Evolutionary conservation across 2,329 filamentous ascomycete species (phyloP).

Genomic region (Tolypocladium nubicola): DNA sequence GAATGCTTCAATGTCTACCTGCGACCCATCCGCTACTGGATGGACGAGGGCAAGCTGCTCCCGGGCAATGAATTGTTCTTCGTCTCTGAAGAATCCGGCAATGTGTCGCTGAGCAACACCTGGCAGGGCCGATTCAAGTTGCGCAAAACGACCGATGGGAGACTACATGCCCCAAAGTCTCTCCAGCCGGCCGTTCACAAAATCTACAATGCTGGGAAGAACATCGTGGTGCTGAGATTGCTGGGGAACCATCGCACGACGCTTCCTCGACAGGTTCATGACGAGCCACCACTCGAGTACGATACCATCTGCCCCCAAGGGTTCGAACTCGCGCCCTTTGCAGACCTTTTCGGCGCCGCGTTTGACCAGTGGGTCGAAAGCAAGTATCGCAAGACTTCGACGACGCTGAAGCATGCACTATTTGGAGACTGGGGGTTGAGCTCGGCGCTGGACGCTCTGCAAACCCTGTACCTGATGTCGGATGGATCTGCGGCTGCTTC

Average conservation of each 20-base stretch:
- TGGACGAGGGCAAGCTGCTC: constrained; percentile 64
- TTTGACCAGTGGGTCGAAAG: constrained; percentile 70
- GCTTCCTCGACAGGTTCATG: constrained; percentile 15
- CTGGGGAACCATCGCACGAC: constrained; percentile 43
- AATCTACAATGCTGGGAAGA: constrained; percentile 84
- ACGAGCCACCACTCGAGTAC: constrained; percentile 43
- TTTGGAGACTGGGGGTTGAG: constrained; percentile 60
- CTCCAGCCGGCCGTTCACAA: constrained; percentile 56
- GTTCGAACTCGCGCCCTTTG: constrained; percentile 52
- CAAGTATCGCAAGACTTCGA: constrained; percentile 61
- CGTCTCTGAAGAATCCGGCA: constrained; percentile 46
- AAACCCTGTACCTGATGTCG: constrained; percentile 64
- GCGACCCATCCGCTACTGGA: constrained; percentile 71
- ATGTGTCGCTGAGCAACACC: constrained; percentile 50
- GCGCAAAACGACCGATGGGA: constrained; percentile 46
- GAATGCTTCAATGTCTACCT: constrained; percentile 76
- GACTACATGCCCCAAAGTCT: constrained; percentile 62
- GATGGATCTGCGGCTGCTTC: constrained; percentile 58
- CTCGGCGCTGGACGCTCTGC: constrained; percentile 53
- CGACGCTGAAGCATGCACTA: constrained; percentile 53
- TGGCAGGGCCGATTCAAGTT: constrained; percentile 71
- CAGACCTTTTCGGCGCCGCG: constrained; percentile 59
- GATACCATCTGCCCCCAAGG: constrained; percentile 40
- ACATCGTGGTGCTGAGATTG: constrained; percentile 70
- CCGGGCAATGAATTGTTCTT: constrained; percentile 65